These are phyloP conservation scores for Hortiboletus rubellus DNA, from an alignment of 1,284 basidiomycete species.

Conservation along the genomic window DNA sequence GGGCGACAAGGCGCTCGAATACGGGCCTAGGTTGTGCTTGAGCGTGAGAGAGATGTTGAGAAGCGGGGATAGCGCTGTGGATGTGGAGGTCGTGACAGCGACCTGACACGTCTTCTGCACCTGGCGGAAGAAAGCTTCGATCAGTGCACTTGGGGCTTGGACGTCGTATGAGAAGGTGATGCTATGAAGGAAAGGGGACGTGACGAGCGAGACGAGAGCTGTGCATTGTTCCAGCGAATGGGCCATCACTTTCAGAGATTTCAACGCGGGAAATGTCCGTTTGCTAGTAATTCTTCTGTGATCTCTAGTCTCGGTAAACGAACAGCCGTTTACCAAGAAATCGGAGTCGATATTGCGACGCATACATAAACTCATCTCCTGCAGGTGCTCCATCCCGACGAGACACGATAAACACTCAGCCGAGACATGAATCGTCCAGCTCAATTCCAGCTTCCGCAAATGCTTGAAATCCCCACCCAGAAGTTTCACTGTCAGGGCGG, in stretches of 20 bases:
- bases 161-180: conserved; percentile 31
- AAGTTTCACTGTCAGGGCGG: conserved; percentile 20
- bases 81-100: background rate
- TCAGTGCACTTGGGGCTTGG: conserved; percentile 23
- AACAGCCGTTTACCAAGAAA: conserved; percentile 17
- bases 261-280: conserved; percentile 24
- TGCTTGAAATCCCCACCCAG: conserved; percentile 19
- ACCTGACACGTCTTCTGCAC: conserved; percentile 18
- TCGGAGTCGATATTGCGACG: conserved; percentile 21
- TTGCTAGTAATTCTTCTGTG: background rate
- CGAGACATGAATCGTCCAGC: conserved; percentile 27
- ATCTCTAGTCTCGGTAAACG: background rate
- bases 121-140: conserved; percentile 30
- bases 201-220: conserved; percentile 26
- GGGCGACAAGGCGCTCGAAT: conserved; percentile 19
- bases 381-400: conserved; percentile 21
- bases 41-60: conserved; percentile 24
- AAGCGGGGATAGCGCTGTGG: background rate
- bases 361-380: conserved; percentile 24
- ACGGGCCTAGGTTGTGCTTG: conserved; percentile 27
- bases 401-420: conserved; percentile 24
- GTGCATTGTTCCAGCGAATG: conserved; percentile 31
- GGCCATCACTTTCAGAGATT: conserved; percentile 23
- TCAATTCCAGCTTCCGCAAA: conserved; percentile 27
- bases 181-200: conserved; percentile 21